These are phyloP conservation scores for Termitomyces sp. DNA, from an alignment of 1,284 basidiomycete genomes.

Conservation along the genomic window DNA sequence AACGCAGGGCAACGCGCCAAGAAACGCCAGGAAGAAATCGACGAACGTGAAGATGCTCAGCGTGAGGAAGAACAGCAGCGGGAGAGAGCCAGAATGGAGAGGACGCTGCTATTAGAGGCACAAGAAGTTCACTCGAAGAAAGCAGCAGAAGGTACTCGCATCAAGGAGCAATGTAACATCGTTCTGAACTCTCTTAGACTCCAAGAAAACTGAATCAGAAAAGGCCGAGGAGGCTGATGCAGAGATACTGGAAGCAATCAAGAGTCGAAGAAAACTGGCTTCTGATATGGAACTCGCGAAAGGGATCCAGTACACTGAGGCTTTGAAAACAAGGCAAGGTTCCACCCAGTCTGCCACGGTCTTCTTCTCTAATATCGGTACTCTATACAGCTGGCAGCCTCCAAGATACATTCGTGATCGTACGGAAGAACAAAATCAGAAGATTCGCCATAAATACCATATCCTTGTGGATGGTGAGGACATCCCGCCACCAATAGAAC, in stretches of 20 bases:
- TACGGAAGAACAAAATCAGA: constrained; percentile 64
- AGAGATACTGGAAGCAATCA: constrained; percentile 87
- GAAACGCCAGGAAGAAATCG: constrained; percentile 52
- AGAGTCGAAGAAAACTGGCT: constrained; percentile 84
- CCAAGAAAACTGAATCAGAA: constrained; percentile 80
- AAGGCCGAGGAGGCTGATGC: constrained; percentile 86
- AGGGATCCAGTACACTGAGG: constrained; percentile 87
- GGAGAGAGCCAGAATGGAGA: constrained; percentile 74
- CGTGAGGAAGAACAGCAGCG: constrained; percentile 69
- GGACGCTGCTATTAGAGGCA: constrained; percentile 84
- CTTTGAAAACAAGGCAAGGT: constrained; percentile 75
- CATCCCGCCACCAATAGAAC: constrained; percentile 90
- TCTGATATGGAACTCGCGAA: constrained; percentile 91
- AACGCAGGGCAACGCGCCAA: constrained; percentile 50
- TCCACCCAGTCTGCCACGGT: not conserved
- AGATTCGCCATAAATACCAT: constrained; percentile 84
- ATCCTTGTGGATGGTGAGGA: constrained; percentile 90
- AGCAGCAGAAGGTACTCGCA: constrained; percentile 68
- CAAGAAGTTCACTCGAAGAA: constrained; percentile 86
- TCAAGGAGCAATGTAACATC: not conserved
- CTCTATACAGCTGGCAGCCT: constrained; percentile 70
- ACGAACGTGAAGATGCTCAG: constrained; percentile 70
- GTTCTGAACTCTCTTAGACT: constrained; percentile 46
- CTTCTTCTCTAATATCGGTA: not conserved
- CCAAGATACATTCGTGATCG: constrained; percentile 80